Conservation (phyloP, 129 eudicot genomes). For the Glebionis coronaria region DNA sequence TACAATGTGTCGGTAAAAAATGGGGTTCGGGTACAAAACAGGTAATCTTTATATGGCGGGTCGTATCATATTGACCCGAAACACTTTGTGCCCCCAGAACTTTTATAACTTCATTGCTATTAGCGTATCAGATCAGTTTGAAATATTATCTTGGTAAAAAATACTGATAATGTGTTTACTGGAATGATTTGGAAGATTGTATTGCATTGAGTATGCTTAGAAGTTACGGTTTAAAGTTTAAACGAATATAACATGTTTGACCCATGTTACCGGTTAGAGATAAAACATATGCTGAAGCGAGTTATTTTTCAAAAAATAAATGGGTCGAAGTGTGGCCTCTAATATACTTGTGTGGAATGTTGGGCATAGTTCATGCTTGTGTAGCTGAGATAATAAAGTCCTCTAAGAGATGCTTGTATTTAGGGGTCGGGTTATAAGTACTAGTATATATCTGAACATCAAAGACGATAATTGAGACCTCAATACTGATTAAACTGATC, state of each 20-base stretch:
- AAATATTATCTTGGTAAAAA: no score
- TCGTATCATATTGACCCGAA: no score
- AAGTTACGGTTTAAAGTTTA: neutral
- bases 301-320: neutral
- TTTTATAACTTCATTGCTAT: no score
- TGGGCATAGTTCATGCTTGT: neutral
- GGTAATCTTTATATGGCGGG: neutral
- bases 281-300: neutral
- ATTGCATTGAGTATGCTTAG: no score
- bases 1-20: neutral
- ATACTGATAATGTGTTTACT: no score
- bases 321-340: neutral
- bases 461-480: no score
- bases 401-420: neutral
- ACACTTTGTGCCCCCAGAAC: no score
- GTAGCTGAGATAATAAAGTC: neutral
- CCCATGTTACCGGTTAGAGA: neutral
- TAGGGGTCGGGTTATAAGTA: neutral
- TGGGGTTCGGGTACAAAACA: neutral
- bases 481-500: no score
- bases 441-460: neutral
- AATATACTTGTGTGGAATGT: neutral
- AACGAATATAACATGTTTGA: neutral
- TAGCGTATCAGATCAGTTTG: no score
- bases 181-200: no score